Evolutionary conservation across 2,329 filamentous ascomycete genomes (phyloP), one percentile per base, ranked within the genome.

Genomic region (Aspergillus quadricinctus): DNA sequence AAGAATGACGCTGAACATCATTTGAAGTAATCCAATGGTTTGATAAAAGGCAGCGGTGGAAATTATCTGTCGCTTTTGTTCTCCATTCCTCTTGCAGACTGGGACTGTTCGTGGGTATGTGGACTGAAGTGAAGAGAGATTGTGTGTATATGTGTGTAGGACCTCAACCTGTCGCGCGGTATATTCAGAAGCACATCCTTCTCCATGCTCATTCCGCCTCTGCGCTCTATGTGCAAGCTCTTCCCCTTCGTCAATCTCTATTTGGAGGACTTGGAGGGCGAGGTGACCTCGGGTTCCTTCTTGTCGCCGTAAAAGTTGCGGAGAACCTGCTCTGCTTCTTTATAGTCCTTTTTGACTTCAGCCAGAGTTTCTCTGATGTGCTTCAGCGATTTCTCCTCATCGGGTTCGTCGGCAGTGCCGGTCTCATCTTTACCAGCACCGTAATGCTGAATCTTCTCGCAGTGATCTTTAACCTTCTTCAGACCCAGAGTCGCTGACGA

Each of bases 371-470:
- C 83, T 63, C 80, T 80, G 68, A 96, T 90, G 59, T 84, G 85
- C 59, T 82, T 75, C 37, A 97, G 79, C 66, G 88, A 91, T 50
- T 85, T 77, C 2, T 85, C 78, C 57, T 87, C 80, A 66, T 95
- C 85, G 1, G 79, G 77, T 69, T 90, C 86, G 55, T 85, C 81
- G 43, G 80, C 77, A 5, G 80, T 81, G 45, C 92, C 92, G 46
- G 89, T 87, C 58, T 90, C 84, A 65, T 93, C 92, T 75, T 92
- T 90, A 67, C 83, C 81, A 68, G 89, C 88, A 64, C 93, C 93
- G 72, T 87, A 95, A 69, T 96, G 88, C 75, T 99, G 93, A 68
- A 99, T 97, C 80, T 95, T 92, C 77, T 97, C 92, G 78, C 94
- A 99, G 60, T 86, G 88, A 69, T 97, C 92, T 73, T 91, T 90